phyloP scores from a whole-genome alignment of 2,329 filamentous ascomycete genomes.

The Colletotrichum sojae region DNA sequence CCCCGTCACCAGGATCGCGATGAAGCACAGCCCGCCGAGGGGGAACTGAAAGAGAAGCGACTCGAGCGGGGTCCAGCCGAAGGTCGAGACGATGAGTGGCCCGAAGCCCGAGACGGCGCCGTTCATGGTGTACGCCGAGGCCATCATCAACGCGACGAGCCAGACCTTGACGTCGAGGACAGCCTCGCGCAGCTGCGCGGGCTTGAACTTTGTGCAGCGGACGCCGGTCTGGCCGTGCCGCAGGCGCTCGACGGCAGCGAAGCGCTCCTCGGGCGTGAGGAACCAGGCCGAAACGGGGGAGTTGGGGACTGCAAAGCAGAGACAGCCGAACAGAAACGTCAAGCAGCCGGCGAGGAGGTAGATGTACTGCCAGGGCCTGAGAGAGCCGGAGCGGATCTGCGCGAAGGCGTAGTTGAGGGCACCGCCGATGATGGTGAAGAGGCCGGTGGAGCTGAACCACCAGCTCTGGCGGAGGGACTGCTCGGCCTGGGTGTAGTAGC shows the following conservation, averaged over 20 bases:
- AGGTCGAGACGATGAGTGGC: conserved; percentile 79
- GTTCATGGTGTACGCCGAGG: conserved; percentile 79
- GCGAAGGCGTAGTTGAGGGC: conserved; percentile 78
- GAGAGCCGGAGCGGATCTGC: conserved; percentile 67
- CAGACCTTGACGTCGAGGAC: conserved; percentile 73
- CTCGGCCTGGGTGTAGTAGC: conserved; percentile 76
- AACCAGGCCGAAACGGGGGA: conserved; percentile 80
- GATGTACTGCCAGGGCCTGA: conserved; percentile 79
- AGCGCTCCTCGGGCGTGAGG: conserved; percentile 71
- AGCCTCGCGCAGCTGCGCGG: conserved; percentile 70
- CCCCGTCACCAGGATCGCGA: conserved; percentile 76
- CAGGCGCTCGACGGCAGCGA: conserved; percentile 75
- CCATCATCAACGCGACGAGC: conserved; percentile 78
- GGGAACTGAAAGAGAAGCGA: conserved; percentile 83
- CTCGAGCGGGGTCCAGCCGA: conserved; percentile 74
- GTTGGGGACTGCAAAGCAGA: conserved; percentile 76
- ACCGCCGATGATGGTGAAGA: conserved; percentile 75
- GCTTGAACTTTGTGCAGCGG: conserved; percentile 72
- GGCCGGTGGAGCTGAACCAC: conserved; percentile 75
- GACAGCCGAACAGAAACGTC: conserved; percentile 75
- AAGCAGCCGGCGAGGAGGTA: conserved; percentile 76
- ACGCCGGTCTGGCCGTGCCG: conserved; percentile 75
- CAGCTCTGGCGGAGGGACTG: conserved; percentile 75
- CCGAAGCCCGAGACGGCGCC: conserved; percentile 80
- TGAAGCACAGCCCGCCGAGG: conserved; percentile 76